Evolutionary conservation across 768 basidiomycete species (phyloP), one percentile per base, ranked within the genome.

Genomic region (Tulasnella sp.): DNA sequence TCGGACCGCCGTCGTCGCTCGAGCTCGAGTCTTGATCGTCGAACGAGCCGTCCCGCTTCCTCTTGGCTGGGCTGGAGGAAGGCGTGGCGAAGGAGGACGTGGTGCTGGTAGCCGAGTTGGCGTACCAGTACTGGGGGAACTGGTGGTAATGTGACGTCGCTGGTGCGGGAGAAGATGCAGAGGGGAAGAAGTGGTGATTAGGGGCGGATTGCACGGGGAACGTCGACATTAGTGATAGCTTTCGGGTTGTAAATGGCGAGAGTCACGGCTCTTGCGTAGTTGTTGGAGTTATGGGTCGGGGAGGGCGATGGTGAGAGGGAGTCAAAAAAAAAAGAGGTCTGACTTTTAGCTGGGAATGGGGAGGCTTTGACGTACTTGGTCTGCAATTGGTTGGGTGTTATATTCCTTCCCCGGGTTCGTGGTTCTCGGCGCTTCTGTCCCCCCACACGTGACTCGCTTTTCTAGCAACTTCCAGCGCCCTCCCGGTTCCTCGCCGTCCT

Each of bases 131-230:
- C 24, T n/a, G 60, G 41, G 44, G 31, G 20, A 44, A 28, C n/a
- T 31, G 54, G 12, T 31, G 54, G 12, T 78, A 40, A 40, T 41
- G 69, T 79, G 34, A 69, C 41, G 64, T 44, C 58, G 50, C 40
- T 34, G 37, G 78, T 40, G 31, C 46, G 44, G 58, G n/a, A 24
- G 44, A 74, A 50, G 78, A 50, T 44, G 37, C 60, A 41, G 44
- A 69, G 28, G 58, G 54, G 41, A 44, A 31, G 46, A 72, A 46
- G 78, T 73, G 73, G 44, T 58, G 72, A 28, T 34, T 41, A 75
- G 79, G 41, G 28, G 34, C 75, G 48, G 64, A 28, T 80, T 75
- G 80, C 75, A 75, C 76, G n/a, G 80, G 50, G 48, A 78, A 58
- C 58, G 60, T 78, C 24, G 77, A 78, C 54, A 78, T 78, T 24